A percentile compares a stretch with the other conserved stretches of the same genome.
These are phyloP conservation scores for Vitis rotundifolia DNA, from an alignment of 164 flowering plant species.

Conservation along the genomic window DNA sequence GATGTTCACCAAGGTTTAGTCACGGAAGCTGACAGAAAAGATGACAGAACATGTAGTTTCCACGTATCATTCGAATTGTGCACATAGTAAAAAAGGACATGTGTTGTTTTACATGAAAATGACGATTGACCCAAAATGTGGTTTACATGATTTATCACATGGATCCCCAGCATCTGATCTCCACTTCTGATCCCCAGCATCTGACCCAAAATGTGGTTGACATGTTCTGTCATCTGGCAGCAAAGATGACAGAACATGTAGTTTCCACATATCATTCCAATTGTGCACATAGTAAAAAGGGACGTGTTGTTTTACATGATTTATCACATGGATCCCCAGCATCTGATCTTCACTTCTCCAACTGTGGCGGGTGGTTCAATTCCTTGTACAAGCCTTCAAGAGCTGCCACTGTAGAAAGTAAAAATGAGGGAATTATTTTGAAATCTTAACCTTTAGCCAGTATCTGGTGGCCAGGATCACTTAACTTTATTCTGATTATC, in stretches of 20 bases:
- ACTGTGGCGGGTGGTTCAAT: slow-evolving; percentile 50
- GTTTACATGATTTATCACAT: slow-evolving; percentile 67
- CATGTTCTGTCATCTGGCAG: too few relatives aligned
- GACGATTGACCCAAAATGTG: slow-evolving; percentile 62
- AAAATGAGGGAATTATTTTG: not conserved
- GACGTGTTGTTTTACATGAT: slow-evolving; percentile 39
- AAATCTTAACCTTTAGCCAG: too few relatives aligned
- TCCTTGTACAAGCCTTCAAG: slow-evolving; percentile 58
- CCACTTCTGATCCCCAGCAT: too few relatives aligned
- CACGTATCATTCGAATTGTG: not conserved
- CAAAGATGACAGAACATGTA: slow-evolving; percentile 1
- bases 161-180: slow-evolving; percentile 66
- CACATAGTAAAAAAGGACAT: not conserved
- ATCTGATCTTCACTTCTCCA: slow-evolving; percentile 56
- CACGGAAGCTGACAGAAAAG: slow-evolving; percentile 55
- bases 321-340: slow-evolving; percentile 84
- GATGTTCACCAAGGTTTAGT: slow-evolving; percentile 51
- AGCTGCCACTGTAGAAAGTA: slow-evolving; percentile 45
- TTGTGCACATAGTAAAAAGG: not conserved
- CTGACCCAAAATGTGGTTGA: too few relatives aligned
- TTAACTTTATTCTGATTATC: too few relatives aligned
- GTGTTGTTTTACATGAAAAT: slow-evolving; percentile 45
- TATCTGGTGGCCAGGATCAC: too few relatives aligned
- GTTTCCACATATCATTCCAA: not conserved
- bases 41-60: not conserved